Conservation (phyloP, 2,329 filamentous ascomycete genomes). For the Eutypa lata region DNA sequence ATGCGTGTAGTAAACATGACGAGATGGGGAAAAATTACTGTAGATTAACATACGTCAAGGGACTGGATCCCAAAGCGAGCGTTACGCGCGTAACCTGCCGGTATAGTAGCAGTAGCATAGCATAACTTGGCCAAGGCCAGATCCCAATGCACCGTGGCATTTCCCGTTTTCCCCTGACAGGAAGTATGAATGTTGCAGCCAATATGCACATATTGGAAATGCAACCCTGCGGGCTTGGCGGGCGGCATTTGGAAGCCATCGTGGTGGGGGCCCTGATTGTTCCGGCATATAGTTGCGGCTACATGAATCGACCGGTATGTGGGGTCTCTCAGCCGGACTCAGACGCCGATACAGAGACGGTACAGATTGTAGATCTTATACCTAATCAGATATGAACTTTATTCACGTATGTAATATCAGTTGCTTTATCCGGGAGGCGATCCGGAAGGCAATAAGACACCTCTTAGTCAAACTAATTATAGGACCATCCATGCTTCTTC, state of each 20-base stretch:
- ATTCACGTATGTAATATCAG: background rate
- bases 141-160: background rate
- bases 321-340: background rate
- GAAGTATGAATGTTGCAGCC: background rate
- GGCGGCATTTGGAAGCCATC: background rate
- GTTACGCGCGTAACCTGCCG: background rate
- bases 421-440: background rate
- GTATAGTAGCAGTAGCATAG: background rate
- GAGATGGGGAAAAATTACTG: background rate
- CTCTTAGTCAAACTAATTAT: background rate
- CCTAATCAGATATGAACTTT: background rate
- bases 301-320: background rate
- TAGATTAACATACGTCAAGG: background rate
- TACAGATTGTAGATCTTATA: background rate
- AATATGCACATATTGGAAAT: background rate
- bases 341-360: background rate
- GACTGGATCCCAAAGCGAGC: background rate
- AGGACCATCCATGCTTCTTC: background rate
- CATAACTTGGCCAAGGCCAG: background rate
- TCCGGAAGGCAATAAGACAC: background rate
- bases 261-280: background rate
- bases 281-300: background rate
- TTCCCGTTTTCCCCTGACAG: background rate
- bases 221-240: background rate
- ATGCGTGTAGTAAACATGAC: background rate